Base-by-base conservation (phyloP, 1,284 basidiomycete species). In the Mycena citricolor region DNA sequence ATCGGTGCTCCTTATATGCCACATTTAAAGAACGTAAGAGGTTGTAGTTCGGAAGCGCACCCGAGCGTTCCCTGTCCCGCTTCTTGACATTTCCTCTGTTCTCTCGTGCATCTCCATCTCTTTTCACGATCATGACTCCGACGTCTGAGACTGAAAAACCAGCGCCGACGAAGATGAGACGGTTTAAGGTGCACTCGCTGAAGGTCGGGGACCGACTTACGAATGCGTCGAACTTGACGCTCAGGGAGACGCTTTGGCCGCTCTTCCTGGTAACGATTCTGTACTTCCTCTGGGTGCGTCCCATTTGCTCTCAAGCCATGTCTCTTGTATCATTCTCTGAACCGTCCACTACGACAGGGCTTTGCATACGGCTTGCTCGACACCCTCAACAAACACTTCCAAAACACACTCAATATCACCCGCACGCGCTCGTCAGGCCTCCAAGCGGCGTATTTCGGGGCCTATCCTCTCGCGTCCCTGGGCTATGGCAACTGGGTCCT, bases 401-500 rank as follows among this genome's bases (percentile, higher is more conserved):
- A 88, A 67, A 63, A 59, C 10, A 77, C 87, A 8, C 84, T 90
- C 54, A 70, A 71, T 2, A 86, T 90, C 61, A 75, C 76, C 32
- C 87, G 85, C 57, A 76, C 86, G 14, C 80, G 91, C 61, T 90
- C 86, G 33, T 90, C 91, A 2, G 77, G 90, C 48, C 74, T 94
- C 23, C 91, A 94, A 60, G 76, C 90, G 7, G 87, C 88, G 4
- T 94, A 93, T 66, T 94, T 93, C 54, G 85, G 85, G 32, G 86
- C 86, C 8, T 74, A 62, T 20, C 59, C 59, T 3, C 49, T 66
- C 12, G 64, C 64, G 1, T 63, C 63, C 4, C 56, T 66, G 8
- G 63, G 62, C 5, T 65, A 65, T 30, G 62, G 59, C 8, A 63
- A 63, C 43, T 65, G 61, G 61, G 55, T 66, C 4, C 51, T 66